Evolutionary conservation across 164 flowering plant species (phyloP).

Genomic region (Stephania yunnanensis): DNA sequence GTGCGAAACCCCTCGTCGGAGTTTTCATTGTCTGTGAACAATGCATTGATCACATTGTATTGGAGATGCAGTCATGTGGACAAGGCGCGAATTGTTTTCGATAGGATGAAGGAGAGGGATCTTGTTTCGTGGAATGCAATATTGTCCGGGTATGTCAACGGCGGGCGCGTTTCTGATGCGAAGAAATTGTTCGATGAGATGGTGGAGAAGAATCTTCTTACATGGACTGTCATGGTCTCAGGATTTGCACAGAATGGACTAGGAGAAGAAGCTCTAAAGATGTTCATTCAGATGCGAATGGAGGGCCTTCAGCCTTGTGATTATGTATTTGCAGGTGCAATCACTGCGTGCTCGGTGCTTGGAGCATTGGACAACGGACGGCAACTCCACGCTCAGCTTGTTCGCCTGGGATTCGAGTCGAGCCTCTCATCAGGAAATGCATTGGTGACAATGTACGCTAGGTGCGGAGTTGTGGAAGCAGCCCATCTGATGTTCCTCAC

Average conservation of each 20-base stretch:
- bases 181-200: conserved; percentile 33
- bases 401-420: conserved; percentile 45
- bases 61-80: conserved; percentile 36
- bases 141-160: conserved; percentile 35
- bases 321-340: conserved; percentile 65
- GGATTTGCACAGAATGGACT: conserved; percentile 59
- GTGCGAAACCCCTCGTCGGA: conserved; percentile 17
- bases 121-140: conserved; percentile 57
- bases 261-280: conserved; percentile 65
- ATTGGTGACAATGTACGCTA: conserved; percentile 72
- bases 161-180: conserved; percentile 31
- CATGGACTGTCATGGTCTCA: conserved; percentile 59
- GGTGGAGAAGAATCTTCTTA: conserved; percentile 29
- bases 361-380: conserved; percentile 67
- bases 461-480: conserved; percentile 65
- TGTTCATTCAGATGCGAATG: conserved; percentile 52
- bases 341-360: conserved; percentile 59
- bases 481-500: conserved; percentile 42
- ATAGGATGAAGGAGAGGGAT: conserved; percentile 29
- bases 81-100: conserved; percentile 36
- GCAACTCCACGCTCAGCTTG: conserved; percentile 66
- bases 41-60: conserved; percentile 48
- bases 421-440: conserved; percentile 80
- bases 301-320: conserved; percentile 64
- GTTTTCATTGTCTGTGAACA: conserved; percentile 33